Conservation (phyloP, 352 stramenopile genomes). For the Pythium chondricola region DNA sequence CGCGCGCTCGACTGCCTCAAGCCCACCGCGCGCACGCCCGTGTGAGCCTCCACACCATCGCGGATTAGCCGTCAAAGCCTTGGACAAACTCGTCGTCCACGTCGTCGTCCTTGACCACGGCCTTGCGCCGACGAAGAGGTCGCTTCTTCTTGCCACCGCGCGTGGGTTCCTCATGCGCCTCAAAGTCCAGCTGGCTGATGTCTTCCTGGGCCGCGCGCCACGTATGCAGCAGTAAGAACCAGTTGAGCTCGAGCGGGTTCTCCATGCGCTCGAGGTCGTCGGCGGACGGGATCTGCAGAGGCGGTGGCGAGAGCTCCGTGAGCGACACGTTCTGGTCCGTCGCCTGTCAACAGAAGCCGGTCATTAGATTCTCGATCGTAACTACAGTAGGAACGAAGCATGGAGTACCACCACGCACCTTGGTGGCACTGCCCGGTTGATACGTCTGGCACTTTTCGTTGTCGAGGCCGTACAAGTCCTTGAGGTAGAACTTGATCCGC, state of each 20-base stretch:
- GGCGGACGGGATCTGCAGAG: conserved; percentile 15
- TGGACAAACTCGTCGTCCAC: conserved; percentile 33
- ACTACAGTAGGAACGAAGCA: conserved; percentile 9
- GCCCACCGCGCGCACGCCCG: not conserved
- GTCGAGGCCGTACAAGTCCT: conserved; percentile 57
- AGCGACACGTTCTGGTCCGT: conserved; percentile 23
- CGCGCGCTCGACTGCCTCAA: conserved; percentile 47
- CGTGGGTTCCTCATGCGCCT: conserved; percentile 22
- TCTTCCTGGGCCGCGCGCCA: conserved; percentile 53
- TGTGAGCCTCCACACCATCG: conserved; percentile 2
- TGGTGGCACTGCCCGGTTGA: conserved; percentile 42
- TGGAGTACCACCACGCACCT: conserved; percentile 23
- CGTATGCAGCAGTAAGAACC: conserved; percentile 54
- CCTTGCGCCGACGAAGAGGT: conserved; percentile 30
- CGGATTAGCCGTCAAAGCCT: conserved; percentile 19
- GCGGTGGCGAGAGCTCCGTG: conserved; percentile 9
- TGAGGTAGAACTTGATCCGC: conserved; percentile 69
- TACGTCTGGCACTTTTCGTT: conserved; percentile 82
- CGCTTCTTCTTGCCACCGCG: conserved; percentile 20
- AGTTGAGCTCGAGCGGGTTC: conserved; percentile 35
- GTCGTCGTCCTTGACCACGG: conserved; percentile 23
- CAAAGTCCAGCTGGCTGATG: conserved; percentile 65
- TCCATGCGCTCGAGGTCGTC: conserved; percentile 26
- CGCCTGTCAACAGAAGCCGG: too few relatives aligned
- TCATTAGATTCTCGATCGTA: too few relatives aligned